A percentile compares a stretch with the other conserved stretches of the same genome.
phyloP scores from a whole-genome alignment of 2,329 filamentous ascomycete species.

The Didymellaceae sp. region DNA sequence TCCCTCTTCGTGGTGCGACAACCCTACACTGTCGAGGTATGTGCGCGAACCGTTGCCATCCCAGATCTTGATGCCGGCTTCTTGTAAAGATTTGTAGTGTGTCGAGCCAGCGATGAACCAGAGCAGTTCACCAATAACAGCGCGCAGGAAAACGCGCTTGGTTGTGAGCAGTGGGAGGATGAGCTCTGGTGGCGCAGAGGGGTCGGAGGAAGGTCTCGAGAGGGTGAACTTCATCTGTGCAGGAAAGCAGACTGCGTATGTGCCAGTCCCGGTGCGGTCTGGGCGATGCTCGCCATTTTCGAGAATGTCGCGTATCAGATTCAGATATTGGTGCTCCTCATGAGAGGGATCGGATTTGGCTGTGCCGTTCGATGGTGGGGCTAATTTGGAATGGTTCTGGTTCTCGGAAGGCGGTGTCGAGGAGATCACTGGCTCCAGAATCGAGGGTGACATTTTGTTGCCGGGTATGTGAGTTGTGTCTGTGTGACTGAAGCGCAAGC shows the following conservation, averaged over 20 bases:
- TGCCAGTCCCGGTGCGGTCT: conserved; percentile 93
- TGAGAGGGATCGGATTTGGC: conserved; percentile 54
- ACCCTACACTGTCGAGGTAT: conserved; percentile 85
- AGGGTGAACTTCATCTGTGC: conserved; percentile 86
- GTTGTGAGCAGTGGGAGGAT: conserved; percentile 94
- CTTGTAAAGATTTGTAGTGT: conserved; percentile 76
- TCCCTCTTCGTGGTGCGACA: conserved; percentile 80
- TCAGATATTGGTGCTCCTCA: conserved; percentile 93
- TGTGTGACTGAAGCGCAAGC: background rate
- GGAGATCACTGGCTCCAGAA: conserved; percentile 34
- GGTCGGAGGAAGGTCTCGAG: conserved; percentile 58
- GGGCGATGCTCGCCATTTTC: conserved; percentile 83
- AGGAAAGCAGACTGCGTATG: conserved; percentile 86
- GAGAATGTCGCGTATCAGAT: conserved; percentile 86
- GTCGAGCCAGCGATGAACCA: conserved; percentile 94
- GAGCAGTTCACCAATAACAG: conserved; percentile 88
- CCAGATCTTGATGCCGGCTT: conserved; percentile 93
- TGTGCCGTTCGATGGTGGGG: conserved; percentile 12
- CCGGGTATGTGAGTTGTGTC: background rate
- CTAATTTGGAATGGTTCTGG: conserved; percentile 19
- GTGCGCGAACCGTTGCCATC: conserved; percentile 93
- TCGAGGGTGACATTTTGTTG: conserved; percentile 37
- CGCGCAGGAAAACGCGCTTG: conserved; percentile 92
- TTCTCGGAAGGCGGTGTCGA: conserved; percentile 23
- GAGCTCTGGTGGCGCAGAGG: conserved; percentile 56